Evolutionary conservation across 2,329 filamentous ascomycete species (phyloP), one percentile per base, ranked within the genome.

Genomic region (Septoria linicola): DNA sequence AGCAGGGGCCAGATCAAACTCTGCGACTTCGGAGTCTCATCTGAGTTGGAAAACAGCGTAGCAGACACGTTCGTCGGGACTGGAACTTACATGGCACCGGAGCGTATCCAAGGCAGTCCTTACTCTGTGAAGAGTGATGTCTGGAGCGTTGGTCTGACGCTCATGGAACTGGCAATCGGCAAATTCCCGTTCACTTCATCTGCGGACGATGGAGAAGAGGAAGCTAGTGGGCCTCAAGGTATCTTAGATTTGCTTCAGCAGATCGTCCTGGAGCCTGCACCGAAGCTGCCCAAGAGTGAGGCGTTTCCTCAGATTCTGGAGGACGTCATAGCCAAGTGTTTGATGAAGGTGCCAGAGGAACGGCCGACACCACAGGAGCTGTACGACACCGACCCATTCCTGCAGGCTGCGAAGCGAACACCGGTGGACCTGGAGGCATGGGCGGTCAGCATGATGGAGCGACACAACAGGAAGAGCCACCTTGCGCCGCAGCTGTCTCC

Each of bases 121-220:
- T 99, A 99, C 72, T 96, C 92, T 0, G 92, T 99, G 65, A 96
- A 96, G 72, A 96, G 91, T 10, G 93, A 99, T 69, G 93, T 99
- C 3, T 99, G 93, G 93, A 96, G 91, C 80, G 95, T 96, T 57
- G 93, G 93, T 25, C 76, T 99, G 60, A 87, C 86, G 0, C 84
- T 99, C 57, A 97, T 99, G 91, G 93, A 99, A 72, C 75, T 99
- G 61, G 93, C 93, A 27, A 96, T 99, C 66, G 93, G 93, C 59
- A 91, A 95, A 66, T 99, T 99, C 66, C 93, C 93, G 1, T 99
- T 99, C 68, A 89, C 83, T 63, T 89, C 95, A 50, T 86, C 91
- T 58, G 85, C 85, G 46, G 89, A 95, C 51, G 87, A 92, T 59
- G 85, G 85, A 44, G 80, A 81, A 53, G 78, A 83, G 52, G 83